phyloP scores from a whole-genome alignment of 2,329 filamentous ascomycete species.

The Lachnellula subtilissima region DNA sequence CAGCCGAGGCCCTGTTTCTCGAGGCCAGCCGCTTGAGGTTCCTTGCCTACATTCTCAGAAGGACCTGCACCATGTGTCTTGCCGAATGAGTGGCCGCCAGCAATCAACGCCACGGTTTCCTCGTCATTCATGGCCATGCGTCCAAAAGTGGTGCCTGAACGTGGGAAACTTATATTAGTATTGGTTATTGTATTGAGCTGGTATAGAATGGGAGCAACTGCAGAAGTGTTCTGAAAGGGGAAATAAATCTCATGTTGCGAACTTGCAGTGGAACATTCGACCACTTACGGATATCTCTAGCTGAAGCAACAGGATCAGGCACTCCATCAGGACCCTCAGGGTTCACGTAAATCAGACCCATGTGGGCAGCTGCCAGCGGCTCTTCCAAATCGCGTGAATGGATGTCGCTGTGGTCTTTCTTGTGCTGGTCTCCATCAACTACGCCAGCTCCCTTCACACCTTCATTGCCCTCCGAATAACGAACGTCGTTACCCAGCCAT shows the following conservation, averaged over 20 bases:
- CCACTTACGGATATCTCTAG: constrained; percentile 46
- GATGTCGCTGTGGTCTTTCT: constrained; percentile 34
- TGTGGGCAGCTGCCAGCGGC: constrained; percentile 51
- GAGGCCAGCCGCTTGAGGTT: constrained; percentile 61
- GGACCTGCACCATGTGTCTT: constrained; percentile 52
- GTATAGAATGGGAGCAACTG: too few relatives aligned
- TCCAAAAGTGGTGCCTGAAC: constrained; percentile 43
- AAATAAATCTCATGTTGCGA: neutral
- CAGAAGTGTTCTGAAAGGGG: too few relatives aligned
- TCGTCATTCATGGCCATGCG: constrained; percentile 61
- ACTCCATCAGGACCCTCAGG: constrained; percentile 55
- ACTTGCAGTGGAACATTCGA: neutral
- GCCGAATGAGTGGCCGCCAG: constrained; percentile 56
- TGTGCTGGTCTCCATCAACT: neutral
- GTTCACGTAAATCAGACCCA: constrained; percentile 61
- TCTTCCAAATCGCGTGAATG: constrained; percentile 35
- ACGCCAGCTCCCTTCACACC: neutral
- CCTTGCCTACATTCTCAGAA: constrained; percentile 47
- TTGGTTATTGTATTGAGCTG: neutral
- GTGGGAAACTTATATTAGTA: neutral
- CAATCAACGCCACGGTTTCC: constrained; percentile 56
- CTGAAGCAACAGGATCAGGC: constrained; percentile 50
- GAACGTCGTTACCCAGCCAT: constrained; percentile 38
- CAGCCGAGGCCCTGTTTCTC: constrained; percentile 69
- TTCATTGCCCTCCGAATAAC: constrained; percentile 36